Percentiles rank a stretch among this genome's conserved stretches.
phyloP scores from a whole-genome alignment of 768 basidiomycete genomes.

The Leucocoprinus sp. region DNA sequence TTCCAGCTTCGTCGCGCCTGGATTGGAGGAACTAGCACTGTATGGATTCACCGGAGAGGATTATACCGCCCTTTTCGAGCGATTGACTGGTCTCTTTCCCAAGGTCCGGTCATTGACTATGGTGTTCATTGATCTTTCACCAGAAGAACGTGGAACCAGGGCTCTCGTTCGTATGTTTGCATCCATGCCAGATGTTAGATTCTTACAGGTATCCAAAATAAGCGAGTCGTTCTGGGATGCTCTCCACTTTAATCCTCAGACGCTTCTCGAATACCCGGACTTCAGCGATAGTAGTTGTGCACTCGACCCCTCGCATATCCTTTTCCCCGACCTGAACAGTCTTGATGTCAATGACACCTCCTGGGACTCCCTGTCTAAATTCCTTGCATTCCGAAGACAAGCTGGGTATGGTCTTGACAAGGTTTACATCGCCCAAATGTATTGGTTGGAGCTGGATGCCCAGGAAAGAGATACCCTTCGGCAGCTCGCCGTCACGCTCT shows the following conservation, averaged over 20 bases:
- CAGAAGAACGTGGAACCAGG: conserved; percentile 17
- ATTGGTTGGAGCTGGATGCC: conserved; percentile 6
- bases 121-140: conserved; percentile 32
- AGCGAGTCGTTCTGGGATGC: conserved; percentile 33
- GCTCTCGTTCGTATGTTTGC: conserved; percentile 42
- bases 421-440: conserved; percentile 6
- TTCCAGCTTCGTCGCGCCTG: conserved; percentile 45
- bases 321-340: conserved; percentile 7
- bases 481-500: conserved; percentile 4
- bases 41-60: conserved; percentile 45
- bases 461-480: conserved; percentile 3
- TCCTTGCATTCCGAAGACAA: conserved; percentile 7
- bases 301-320: conserved; percentile 6
- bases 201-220: conserved; percentile 41
- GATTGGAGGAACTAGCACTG: conserved; percentile 49
- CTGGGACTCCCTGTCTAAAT: conserved; percentile 3
- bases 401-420: conserved; percentile 9
- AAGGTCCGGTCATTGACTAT: conserved; percentile 47
- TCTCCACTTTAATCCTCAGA: conserved; percentile 32
- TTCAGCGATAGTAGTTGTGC: not conserved
- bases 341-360: conserved; percentile 9
- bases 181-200: conserved; percentile 49
- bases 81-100: conserved; percentile 41
- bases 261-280: conserved; percentile 4
- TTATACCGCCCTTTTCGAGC: conserved; percentile 38